Evolutionary conservation across 2,329 filamentous ascomycete species (phyloP), one percentile per base, ranked within the genome.

Genomic region (Colletotrichum horii): DNA sequence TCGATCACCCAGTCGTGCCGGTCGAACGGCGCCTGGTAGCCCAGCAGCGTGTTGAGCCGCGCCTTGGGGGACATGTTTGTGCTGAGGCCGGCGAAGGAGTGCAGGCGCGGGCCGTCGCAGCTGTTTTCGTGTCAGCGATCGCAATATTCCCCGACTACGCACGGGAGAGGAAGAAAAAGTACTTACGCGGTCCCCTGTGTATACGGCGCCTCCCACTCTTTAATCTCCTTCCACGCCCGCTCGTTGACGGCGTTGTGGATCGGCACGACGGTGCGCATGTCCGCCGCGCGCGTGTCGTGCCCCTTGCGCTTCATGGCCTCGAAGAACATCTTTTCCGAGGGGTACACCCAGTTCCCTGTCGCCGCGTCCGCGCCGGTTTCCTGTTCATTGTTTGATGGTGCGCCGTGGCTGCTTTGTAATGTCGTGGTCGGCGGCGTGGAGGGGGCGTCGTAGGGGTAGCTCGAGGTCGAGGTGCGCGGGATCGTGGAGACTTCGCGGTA

Each of bases 181-280:
- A 82, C 87, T 77, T 85, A 92, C 91, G 90, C 86, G 79, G 94
- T 87, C 48, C 87, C 84, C 74, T 91, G 84, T 3, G 85, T 84
- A 75, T 91, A 94, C 0, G 93, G 94, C 58, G 87, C 89, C 86
- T 99, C 97, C 97, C 97, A 99, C 60, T 91, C 88, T 79, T 94
- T 92, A 78, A 99, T 98, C 86, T 98, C 94, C 77, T 91, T 89
- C 97, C 97, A 99, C 1, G 97, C 97, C 56, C 95, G 90, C 90
- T 99, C 97, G 85, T 99, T 99, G 77, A 99, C 97, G 60, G 97
- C 97, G 83, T 99, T 99, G 87, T 99, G 97, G 80, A 98, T 98
- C 4, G 96, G 97, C 70, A 98, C 96, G 38, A 98, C 96, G 38
- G 94, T 94, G 81, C 91, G 93, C 93, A 98, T 98, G 85, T 98